These are phyloP conservation scores for Rhexocercosporidium sp. DNA, from an alignment of 2,329 filamentous ascomycete species.

Conservation along the genomic window DNA sequence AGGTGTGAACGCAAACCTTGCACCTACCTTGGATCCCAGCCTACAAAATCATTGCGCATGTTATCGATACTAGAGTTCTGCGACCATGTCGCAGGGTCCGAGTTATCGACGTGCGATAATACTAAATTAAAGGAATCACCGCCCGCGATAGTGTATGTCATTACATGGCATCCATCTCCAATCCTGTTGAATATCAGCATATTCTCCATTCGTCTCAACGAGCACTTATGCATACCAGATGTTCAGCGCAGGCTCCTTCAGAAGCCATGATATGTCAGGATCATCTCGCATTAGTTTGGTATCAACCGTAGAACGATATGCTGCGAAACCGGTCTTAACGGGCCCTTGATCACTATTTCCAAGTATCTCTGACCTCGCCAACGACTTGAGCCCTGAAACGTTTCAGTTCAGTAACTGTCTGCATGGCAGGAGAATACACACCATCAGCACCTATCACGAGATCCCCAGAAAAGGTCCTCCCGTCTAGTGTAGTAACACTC, in stretches of 20 bases:
- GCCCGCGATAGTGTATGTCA: slow-evolving; percentile 41
- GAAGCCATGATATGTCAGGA: slow-evolving; percentile 46
- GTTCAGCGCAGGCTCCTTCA: slow-evolving; percentile 45
- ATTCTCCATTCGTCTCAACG: no score
- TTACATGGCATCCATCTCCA: slow-evolving; percentile 38
- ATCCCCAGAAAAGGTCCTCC: slow-evolving; percentile 37
- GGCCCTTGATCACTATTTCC: slow-evolving; percentile 40
- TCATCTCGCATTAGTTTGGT: slow-evolving; percentile 45
- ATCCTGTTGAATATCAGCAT: slow-evolving; percentile 23
- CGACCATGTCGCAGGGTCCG: slow-evolving; percentile 43
- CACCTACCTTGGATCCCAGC: slow-evolving; percentile 22
- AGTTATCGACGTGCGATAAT: slow-evolving; percentile 32
- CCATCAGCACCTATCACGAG: slow-evolving; percentile 47
- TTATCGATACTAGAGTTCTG: slow-evolving; percentile 35
- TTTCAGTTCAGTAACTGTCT: slow-evolving; percentile 1
- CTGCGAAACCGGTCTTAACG: slow-evolving; percentile 46
- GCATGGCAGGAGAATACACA: neutral
- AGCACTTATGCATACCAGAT: slow-evolving; percentile 30
- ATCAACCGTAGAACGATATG: slow-evolving; percentile 49
- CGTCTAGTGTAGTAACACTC: slow-evolving; percentile 35
- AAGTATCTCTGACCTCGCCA: slow-evolving; percentile 32
- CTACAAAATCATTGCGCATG: slow-evolving; percentile 18
- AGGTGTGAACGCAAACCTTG: neutral
- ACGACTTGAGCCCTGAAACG: slow-evolving; percentile 40
- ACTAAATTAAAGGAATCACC: slow-evolving; percentile 37